phyloP scores from a whole-genome alignment of 495 filamentous ascomycete species.

The Lasiosphaeria ovina region DNA sequence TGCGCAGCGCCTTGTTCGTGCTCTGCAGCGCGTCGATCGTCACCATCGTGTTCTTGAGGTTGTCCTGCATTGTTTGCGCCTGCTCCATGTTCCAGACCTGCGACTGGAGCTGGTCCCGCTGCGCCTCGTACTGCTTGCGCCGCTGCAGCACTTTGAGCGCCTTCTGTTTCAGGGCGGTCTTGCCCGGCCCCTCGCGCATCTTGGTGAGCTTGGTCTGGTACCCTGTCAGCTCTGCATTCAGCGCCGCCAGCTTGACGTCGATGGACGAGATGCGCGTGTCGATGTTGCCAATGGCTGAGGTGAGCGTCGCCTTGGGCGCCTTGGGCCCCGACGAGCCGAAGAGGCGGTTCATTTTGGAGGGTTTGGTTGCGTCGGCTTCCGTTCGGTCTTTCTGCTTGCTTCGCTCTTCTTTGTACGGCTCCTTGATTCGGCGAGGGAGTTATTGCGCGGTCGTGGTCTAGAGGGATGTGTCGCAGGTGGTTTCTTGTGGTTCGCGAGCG shows the following conservation, averaged over 20 bases:
- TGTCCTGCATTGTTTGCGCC: conserved; percentile 98
- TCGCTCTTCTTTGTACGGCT: not conserved
- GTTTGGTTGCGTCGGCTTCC: not conserved
- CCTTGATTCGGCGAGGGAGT: no score
- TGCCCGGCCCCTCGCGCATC: conserved; percentile 96
- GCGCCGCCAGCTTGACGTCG: conserved; percentile 89
- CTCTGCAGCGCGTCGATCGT: conserved; percentile 96
- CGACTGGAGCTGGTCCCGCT: conserved; percentile 90
- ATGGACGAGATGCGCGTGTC: conserved; percentile 84
- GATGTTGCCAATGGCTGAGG: conserved; percentile 82
- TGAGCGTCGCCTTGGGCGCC: conserved; percentile 87
- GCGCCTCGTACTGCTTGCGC: conserved; percentile 92
- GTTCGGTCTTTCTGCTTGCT: not conserved
- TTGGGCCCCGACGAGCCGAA: conserved; percentile 82
- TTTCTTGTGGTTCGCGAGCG: no score
- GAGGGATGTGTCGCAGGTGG: no score
- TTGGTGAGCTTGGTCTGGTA: conserved; percentile 87
- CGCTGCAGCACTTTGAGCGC: conserved; percentile 93
- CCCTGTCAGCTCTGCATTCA: conserved; percentile 85
- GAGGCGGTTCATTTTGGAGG: conserved; percentile 79
- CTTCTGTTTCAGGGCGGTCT: conserved; percentile 88
- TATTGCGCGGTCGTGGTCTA: no score
- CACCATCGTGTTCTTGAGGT: conserved; percentile 97
- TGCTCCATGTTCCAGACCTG: conserved; percentile 99
- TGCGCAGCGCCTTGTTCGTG: conserved; percentile 87